Evolutionary conservation across 257 asterid species (phyloP), one percentile per base, ranked within the genome.

Genomic region (Solanum appendiculatum): DNA sequence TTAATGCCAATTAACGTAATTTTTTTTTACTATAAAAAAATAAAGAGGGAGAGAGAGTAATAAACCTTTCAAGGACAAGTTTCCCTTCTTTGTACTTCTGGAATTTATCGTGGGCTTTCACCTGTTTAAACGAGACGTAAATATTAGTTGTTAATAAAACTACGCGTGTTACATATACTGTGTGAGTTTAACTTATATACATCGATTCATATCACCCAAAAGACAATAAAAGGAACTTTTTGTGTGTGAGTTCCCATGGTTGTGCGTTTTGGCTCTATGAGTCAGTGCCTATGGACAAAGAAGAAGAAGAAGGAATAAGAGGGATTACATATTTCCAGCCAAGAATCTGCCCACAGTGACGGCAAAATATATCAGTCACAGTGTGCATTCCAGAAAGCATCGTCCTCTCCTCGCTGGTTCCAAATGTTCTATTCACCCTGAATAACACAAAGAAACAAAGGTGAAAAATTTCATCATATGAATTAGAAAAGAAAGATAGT

Each of bases 11-110:
- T 29, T 6, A 80, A 29, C 20, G 21, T 4, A 80, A 27, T 25
- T 9, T 34, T 54, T 20, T 51, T 72, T 46, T 16, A 2, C n/a
- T 29, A n/a, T 3, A 75, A 40, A 25, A 39, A 34, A 0, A 12
- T 5, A 0, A 13, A 40, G 39, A 15, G 77, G 78, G 6, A 1
- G 37, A 37, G 5, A 63, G 36, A 70, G 36, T 27, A n/a, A 77
- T 13, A 21, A 66, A 93, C 98, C 98, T 89, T 86, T 93, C 99
- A 37, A 95, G 95, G 83, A 95, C 96, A 80, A 88, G 93, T 86
- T 96, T 96, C 39, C 99, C 98, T 88, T 94, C 97, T 88, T 95
- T 94, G 86, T 92, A 93, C 91, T 93, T 95, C 92, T 96, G 98
- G 88, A 88, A 89, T 91, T 89, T 89, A 40, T 93, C 97, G 15